phyloP scores from a whole-genome alignment of 75 land plant genomes.

The Cupressus sempervirens region DNA sequence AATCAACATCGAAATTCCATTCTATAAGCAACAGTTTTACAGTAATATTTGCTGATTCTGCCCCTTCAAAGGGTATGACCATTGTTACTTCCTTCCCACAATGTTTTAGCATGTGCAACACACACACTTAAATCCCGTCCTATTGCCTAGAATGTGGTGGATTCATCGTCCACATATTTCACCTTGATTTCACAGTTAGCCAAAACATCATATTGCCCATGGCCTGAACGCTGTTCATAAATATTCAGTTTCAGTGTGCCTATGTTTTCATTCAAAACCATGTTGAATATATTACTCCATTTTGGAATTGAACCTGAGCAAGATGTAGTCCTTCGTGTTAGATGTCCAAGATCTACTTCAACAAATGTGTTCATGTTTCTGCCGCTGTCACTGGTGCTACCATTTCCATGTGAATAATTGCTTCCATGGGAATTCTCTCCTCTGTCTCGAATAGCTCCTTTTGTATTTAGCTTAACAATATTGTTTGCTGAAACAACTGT shows the following conservation, averaged over 20 bases:
- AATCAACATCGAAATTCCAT: constrained; percentile 84
- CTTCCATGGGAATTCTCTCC: constrained; percentile 8
- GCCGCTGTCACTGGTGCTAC: not conserved
- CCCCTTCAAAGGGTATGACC: constrained; percentile 79
- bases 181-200: constrained; percentile 93
- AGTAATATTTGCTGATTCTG: constrained; percentile 42
- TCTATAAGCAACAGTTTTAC: constrained; percentile 74
- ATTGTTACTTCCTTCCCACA: constrained; percentile 78
- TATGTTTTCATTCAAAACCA: constrained; percentile 77
- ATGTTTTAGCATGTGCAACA: constrained; percentile 61
- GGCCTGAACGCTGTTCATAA: constrained; percentile 55
- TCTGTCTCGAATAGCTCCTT: constrained; percentile 26
- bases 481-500: constrained; percentile 65
- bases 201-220: constrained; percentile 63
- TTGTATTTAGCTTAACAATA: constrained; percentile 24
- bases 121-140: constrained; percentile 54
- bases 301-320: constrained; percentile 40
- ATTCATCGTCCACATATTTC: constrained; percentile 78
- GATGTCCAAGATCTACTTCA: constrained; percentile 71
- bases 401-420: constrained; percentile 15
- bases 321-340: constrained; percentile 59
- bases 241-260: constrained; percentile 67
- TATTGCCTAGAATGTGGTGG: constrained; percentile 93
- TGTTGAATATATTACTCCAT: constrained; percentile 73
- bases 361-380: constrained; percentile 54